Base-by-base conservation (phyloP, 441 rosid genomes). In the Arabidopsis lyrata region DNA sequence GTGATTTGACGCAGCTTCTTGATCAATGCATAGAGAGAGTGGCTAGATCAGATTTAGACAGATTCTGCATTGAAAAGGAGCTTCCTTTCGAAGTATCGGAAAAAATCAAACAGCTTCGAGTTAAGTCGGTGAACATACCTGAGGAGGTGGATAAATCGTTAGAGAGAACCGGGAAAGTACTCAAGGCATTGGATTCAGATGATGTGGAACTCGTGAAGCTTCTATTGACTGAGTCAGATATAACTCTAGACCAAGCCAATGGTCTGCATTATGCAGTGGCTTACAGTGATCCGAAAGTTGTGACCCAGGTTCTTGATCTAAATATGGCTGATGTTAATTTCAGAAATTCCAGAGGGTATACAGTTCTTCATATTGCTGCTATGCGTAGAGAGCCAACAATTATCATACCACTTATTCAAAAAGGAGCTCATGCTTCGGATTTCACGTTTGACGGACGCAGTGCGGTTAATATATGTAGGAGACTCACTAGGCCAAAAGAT, bases 221-320 rank as follows among this genome's bases (percentile, higher is more conserved):
- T 72, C 93, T 92, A 35, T 81, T 95, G 42, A 79, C 86, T 1
- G 99, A 95, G 73, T 88, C 97, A 71, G 77, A 78, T 13, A 78
- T 87, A 72, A 87, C 90, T 59, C 76, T 95, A 62, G 88, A 95
- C 71, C 86, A 82, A 66, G 99, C 93, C 15, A 64, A 80, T 68
- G 99, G 94, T 13, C 90, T 95, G 62, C 97, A 90, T 81, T 95
- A 95, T 60, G 87, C 91, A 57, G 87, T 89, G 18, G 96, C 97
- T 1, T 88, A 90, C 70, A 90, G 97, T 79, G 97, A 95, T 72
- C 90, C 93, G 15, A 95, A 95, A 82, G 86, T 92, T 74, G 86
- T 95, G 58, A 78, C 87, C 3, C 88, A 92, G 81, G 82, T 95
- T 72, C 90, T 95, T 31, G 62, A 81, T 70, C 85, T 95, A 27